Percentiles rank a stretch among this genome's conserved stretches.
Conservation (phyloP, 2,329 filamentous ascomycete genomes). For the Pseudogymnoascus sp. region DNA sequence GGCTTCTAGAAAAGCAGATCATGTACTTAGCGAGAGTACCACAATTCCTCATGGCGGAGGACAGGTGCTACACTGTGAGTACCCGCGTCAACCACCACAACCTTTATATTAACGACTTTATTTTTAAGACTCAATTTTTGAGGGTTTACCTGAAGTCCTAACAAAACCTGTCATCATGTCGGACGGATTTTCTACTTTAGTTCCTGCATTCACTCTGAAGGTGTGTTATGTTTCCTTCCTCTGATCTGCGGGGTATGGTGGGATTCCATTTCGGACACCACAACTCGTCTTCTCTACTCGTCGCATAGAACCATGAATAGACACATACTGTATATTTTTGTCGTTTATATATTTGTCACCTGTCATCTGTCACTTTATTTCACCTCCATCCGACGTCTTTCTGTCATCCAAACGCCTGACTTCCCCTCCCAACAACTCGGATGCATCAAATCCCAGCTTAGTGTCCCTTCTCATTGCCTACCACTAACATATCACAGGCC, state of each 20-base stretch:
- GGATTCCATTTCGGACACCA: neutral
- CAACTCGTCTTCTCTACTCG: neutral
- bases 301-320: neutral
- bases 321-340: neutral
- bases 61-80: neutral
- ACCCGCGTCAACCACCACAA: neutral
- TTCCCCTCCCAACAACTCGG: neutral
- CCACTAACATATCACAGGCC: neutral
- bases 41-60: neutral
- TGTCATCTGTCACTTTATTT: neutral
- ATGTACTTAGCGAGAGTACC: neutral
- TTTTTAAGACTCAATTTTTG: neutral
- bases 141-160: neutral
- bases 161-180: neutral
- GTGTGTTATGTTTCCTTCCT: slow-evolving; percentile 21
- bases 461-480: neutral
- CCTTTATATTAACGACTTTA: neutral
- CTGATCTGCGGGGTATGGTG: neutral
- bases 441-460: neutral
- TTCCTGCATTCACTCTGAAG: slow-evolving; percentile 8
- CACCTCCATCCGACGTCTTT: neutral
- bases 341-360: neutral
- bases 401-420: neutral
- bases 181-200: slow-evolving; percentile 1
- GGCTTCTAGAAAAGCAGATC: neutral